Base-by-base conservation (phyloP, 2,329 filamentous ascomycete genomes). In the Lasiodiplodia citricola region DNA sequence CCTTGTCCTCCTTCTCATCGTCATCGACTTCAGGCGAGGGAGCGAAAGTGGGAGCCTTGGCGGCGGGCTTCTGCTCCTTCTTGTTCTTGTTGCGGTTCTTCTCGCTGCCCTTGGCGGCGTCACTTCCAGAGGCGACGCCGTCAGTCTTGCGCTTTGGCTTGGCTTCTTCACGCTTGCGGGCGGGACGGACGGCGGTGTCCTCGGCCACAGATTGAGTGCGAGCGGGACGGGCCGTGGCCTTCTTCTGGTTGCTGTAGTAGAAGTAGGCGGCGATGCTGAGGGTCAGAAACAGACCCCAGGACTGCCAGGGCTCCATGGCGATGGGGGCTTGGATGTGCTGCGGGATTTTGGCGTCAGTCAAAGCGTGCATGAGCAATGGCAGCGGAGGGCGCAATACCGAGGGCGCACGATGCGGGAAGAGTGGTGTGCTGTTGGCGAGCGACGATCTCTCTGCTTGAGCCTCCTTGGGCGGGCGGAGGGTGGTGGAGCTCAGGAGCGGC, bases 21-120 rank as follows among this genome's bases (percentile, higher is more conserved):
- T 68, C 57, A 18, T 52, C 57, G 37, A 75, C 75, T n/a, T 73
- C 70, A 18, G 76, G 73, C 75, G 79, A 77, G 68, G 74, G 75
- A 14, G 75, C 75, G 72, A 79, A 79, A 71, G 74, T 74, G 35
- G 77, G 74, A 31, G 74, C 74, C 73, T 79, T 77, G 23, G 71
- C 70, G 72, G 79, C 78, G n/a, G 72, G 65, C 44, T 68, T 51
- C 72, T 77, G 74, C 13, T 73, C 69, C 57, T 72, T 70, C 31
- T 66, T 68, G 35, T 57, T 64, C 62, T 69, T 66, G 57, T 52
- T 68, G 51, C 37, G 28, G 47, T n/a, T 31, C 52, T 74, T 74
- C 14, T 74, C 70, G 68, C 72, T 23, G 76, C 75, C n/a, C 78
- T 77, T 60, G 11, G 63, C 37, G 25, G 63, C 52, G 51, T 66